Evolutionary conservation across 352 stramenopile species (phyloP), one percentile per base, ranked within the genome.

Genomic region (Phytopythium vexans): DNA sequence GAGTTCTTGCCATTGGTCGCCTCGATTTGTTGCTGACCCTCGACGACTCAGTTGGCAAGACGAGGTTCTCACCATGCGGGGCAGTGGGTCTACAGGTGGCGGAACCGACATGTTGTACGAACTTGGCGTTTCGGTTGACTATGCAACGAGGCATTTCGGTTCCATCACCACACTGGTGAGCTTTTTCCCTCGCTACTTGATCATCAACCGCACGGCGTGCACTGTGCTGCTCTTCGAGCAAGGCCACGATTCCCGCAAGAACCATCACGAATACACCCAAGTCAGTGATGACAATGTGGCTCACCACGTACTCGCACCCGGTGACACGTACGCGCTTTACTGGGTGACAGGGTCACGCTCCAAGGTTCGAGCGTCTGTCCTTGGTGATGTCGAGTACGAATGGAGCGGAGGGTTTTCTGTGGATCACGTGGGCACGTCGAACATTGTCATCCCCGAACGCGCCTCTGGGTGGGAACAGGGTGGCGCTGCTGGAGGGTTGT

Each of bases 131-230:
- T 92, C 84, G 9, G 77, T 80, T 11, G 85, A 94, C 59, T 92
- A 92, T 45, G 68, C 80, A 8, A 94, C 82, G 7, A 67, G 79
- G 2, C 82, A 94, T 59, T 94, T 94, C 42, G 78, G 85, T 8
- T 88, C 82, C 0, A 73, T 94, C 37, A 93, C 85, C 47, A 94
- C 82, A 7, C 68, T 94, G 33, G 77, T 94, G 41, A 94, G 80
- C 49, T 68, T 94, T 38, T 89, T 91, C 45, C 85, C 85, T 27
- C 78, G 85, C 14, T 94, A 93, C 49, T 44, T 94, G 31, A 43
- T 94, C 1, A 54, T 91, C 8, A 94, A 94, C 39, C 72, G 65
- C 42, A 78, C 82, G 31, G 55, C 67, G 6, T 61, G 88, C 60
- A 94, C 84, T 2, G 46, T 94, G 14, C 48, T 94, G 15, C 51